Conservation (phyloP, 208 protist genomes). For the Novymonas esmeraldas region DNA sequence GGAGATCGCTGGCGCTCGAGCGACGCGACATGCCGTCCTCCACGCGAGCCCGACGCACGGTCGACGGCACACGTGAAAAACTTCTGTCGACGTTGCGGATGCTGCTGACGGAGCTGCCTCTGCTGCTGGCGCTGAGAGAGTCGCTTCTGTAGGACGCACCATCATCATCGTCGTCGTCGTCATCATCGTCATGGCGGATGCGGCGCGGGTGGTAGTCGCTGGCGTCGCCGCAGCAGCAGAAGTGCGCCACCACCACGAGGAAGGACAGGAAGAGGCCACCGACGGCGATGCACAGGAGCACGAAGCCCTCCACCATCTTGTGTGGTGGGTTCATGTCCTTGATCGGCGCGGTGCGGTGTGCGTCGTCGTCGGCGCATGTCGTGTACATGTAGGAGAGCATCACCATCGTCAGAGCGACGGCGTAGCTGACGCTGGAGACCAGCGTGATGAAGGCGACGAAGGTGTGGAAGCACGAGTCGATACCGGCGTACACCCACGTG, state of each 20-base stretch:
- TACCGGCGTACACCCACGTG: slow-evolving; percentile 25
- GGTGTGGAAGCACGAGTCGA: slow-evolving; percentile 24
- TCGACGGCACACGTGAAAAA: background rate
- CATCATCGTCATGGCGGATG: background rate
- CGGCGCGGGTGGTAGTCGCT: slow-evolving; percentile 13
- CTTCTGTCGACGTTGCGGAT: no score
- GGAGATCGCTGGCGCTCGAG: background rate
- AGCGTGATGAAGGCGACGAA: slow-evolving; percentile 29
- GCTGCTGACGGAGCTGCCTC: no score
- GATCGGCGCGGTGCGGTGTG: background rate
- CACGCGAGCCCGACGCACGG: background rate
- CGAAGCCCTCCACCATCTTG: slow-evolving; percentile 32
- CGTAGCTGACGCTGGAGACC: slow-evolving; percentile 28
- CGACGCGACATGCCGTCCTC: background rate
- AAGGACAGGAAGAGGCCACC: slow-evolving; percentile 26
- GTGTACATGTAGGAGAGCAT: slow-evolving; percentile 15
- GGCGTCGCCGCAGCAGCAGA: slow-evolving; percentile 19
- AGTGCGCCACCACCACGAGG: slow-evolving; percentile 3
- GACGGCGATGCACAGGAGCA: slow-evolving; percentile 19
- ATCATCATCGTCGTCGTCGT: no score
- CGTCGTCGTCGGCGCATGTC: background rate
- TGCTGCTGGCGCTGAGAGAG: background rate
- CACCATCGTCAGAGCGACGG: slow-evolving; percentile 21
- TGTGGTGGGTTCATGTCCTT: slow-evolving; percentile 9
- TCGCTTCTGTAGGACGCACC: no score